A percentile compares a stretch with the other conserved stretches of the same genome.
phyloP scores from a whole-genome alignment of 371 early-diverging fungal genomes.

The Mucor ambiguus region DNA sequence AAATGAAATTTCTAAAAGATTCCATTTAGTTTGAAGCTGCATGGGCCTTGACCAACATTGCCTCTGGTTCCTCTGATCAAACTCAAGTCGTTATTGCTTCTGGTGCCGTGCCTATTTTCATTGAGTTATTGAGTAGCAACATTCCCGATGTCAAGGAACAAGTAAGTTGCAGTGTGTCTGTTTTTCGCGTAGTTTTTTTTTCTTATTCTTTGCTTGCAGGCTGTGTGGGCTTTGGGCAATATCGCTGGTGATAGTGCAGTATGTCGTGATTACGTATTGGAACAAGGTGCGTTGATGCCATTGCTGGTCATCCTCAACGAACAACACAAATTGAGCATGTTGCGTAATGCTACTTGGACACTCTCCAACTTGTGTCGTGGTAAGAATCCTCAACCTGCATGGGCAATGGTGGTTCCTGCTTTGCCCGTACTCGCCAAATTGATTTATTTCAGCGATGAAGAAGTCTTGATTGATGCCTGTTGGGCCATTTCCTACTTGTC shows the following conservation, averaged over 20 bases:
- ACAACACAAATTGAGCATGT: slow-evolving; percentile 88
- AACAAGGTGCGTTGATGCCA: slow-evolving; percentile 83
- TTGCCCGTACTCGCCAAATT: slow-evolving; percentile 90
- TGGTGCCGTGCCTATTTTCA: slow-evolving; percentile 94
- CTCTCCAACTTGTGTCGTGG: slow-evolving; percentile 99
- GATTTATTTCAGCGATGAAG: slow-evolving; percentile 89
- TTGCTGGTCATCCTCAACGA: slow-evolving; percentile 86
- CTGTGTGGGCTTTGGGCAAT: slow-evolving; percentile 99
- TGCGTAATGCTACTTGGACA: slow-evolving; percentile 99
- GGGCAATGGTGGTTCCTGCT: slow-evolving; percentile 82
- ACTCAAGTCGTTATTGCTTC: slow-evolving; percentile 94
- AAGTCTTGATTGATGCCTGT: slow-evolving; percentile 98
- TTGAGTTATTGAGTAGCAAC: slow-evolving; percentile 86
- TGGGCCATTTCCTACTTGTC: slow-evolving; percentile 99
- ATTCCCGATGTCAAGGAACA: slow-evolving; percentile 97
- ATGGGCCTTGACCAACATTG: slow-evolving; percentile 99
- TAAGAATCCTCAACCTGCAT: slow-evolving; percentile 95
- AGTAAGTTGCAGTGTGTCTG: slow-evolving; percentile 39
- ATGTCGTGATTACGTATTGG: slow-evolving; percentile 94
- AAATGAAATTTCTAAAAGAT: background rate
- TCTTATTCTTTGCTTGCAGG: slow-evolving; percentile 47
- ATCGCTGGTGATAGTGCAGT: slow-evolving; percentile 99
- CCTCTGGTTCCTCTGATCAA: slow-evolving; percentile 97
- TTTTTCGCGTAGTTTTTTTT: no score
- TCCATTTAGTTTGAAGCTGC: slow-evolving; percentile 95